Evolutionary conservation across 2,329 filamentous ascomycete species (phyloP).

Genomic region (Fusarium tanahbumbuense): DNA sequence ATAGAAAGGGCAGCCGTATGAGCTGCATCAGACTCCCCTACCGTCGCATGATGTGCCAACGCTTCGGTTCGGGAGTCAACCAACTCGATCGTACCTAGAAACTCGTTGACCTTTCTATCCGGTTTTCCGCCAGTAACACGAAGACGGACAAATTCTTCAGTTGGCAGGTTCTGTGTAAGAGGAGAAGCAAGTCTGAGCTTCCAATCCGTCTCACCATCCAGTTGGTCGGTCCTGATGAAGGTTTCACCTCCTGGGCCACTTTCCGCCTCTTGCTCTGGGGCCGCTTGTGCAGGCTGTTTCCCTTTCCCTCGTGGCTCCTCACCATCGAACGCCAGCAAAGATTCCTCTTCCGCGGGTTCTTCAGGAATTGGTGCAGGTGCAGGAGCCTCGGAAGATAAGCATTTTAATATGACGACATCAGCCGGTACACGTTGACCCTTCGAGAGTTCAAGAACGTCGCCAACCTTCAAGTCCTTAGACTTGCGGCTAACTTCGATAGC

Average conservation of each 20-base stretch:
- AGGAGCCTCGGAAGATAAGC: slow-evolving; percentile 69
- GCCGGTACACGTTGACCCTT: slow-evolving; percentile 95
- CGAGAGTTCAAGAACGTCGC: slow-evolving; percentile 90
- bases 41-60: slow-evolving; percentile 56
- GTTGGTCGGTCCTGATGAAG: slow-evolving; percentile 96
- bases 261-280: slow-evolving; percentile 46
- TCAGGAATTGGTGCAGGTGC: slow-evolving; percentile 48
- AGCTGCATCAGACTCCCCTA: slow-evolving; percentile 50
- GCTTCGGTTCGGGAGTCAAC: slow-evolving; percentile 65
- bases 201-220: slow-evolving; percentile 99
- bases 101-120: slow-evolving; percentile 94
- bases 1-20: slow-evolving; percentile 83
- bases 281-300: slow-evolving; percentile 50
- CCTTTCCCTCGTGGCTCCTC: slow-evolving; percentile 50
- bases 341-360: slow-evolving; percentile 53
- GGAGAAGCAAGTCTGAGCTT: slow-evolving; percentile 91
- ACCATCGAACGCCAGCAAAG: slow-evolving; percentile 57
- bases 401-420: slow-evolving; percentile 93
- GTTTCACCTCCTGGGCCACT: slow-evolving; percentile 78
- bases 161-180: slow-evolving; percentile 81
- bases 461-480: slow-evolving; percentile 89
- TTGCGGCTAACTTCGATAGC: slow-evolving; percentile 79
- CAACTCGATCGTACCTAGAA: slow-evolving; percentile 88
- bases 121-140: slow-evolving; percentile 87
- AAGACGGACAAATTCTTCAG: slow-evolving; percentile 76